phyloP scores from a whole-genome alignment of 1,284 basidiomycete species.

The Moesziomyces parantarcticus region DNA sequence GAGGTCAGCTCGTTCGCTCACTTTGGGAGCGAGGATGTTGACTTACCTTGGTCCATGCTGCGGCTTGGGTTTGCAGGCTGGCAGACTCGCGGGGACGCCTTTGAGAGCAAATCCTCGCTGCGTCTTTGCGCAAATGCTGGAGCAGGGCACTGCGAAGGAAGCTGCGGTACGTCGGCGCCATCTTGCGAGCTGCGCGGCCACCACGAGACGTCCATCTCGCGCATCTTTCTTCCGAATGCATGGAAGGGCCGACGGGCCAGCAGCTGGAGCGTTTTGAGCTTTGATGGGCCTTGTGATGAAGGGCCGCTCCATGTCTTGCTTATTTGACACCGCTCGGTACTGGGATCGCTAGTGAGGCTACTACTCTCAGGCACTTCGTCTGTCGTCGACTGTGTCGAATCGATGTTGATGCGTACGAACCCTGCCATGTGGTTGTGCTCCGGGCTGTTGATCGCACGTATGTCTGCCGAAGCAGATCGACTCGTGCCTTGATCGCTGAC shows the following conservation, averaged over 20 bases:
- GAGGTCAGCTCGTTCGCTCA: no score
- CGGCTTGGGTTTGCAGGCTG: conserved; percentile 14
- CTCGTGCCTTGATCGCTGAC: no score
- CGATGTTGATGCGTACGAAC: no score
- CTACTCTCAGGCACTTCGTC: no score
- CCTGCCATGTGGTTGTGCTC: no score
- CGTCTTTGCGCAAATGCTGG: conserved; percentile 7
- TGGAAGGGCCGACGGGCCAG: conserved; percentile 29
- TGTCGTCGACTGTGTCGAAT: no score
- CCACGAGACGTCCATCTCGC: conserved; percentile 31
- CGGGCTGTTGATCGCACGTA: no score
- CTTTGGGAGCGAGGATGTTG: no score
- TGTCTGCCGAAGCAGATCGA: no score
- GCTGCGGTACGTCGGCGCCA: not conserved
- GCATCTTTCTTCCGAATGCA: conserved; percentile 33
- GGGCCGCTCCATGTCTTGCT: not conserved
- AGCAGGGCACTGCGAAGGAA: not conserved
- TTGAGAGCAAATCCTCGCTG: conserved; percentile 34
- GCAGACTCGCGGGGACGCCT: conserved; percentile 18
- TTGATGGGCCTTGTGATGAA: conserved; percentile 6
- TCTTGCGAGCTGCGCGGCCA: conserved; percentile 20
- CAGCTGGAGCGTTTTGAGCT: conserved; percentile 36
- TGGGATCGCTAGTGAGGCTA: no score
- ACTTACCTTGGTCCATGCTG: conserved; percentile 25
- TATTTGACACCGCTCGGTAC: not conserved